Evolutionary conservation across 345 rosid genomes (phyloP), one percentile per base, ranked within the genome.

Genomic region (Lumnitzera littorea): DNA sequence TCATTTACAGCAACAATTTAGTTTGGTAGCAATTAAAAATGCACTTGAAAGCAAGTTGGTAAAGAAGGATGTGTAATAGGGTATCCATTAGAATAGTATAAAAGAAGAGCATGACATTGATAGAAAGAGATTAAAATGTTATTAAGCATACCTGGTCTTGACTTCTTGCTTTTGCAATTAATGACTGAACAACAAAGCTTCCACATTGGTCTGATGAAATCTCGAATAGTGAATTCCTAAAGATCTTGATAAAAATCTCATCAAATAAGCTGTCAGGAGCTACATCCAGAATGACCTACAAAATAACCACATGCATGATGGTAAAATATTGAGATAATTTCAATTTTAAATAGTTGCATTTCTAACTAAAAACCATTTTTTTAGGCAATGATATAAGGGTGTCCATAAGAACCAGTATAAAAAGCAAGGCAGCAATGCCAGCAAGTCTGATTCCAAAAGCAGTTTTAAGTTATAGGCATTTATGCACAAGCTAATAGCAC

Each of bases 241-340:
- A 94, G 66, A 94, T 65, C 68, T 86, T 88, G 50, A 56, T 55
- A 64, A 90, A 77, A 70, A 94, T 62, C 68, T 84, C 91, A 48
- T 75, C 57, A 69, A 84, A 90, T 85, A 94, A 68, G 66, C 75
- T 76, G 70, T 83, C 87, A 51, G 99, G 91, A 59, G 92, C 80
- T 65, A 90, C 97, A 72, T 81, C 92, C 73, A 94, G 58, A 75
- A 94, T 82, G 64, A 94, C 96, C 99, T 94, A 86, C 72, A 76
- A 61, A 66, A 25, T 55, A 25, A n/a, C n/a, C 25, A 17, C 15
- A 31, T 36, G 43, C 43, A 36, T 36, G 43, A 36, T 9, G 7
- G 43, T 20, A 20, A 20, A 20, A 20, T 20, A 20, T 20, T 20
- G 20, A 20, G 20, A 20, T 20, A 20, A 20, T 20, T 20, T 20